A percentile compares a stretch with the other conserved stretches of the same genome.
phyloP scores from a whole-genome alignment of 2,329 filamentous ascomycete genomes.

The Stromatinia cepivora region DNA sequence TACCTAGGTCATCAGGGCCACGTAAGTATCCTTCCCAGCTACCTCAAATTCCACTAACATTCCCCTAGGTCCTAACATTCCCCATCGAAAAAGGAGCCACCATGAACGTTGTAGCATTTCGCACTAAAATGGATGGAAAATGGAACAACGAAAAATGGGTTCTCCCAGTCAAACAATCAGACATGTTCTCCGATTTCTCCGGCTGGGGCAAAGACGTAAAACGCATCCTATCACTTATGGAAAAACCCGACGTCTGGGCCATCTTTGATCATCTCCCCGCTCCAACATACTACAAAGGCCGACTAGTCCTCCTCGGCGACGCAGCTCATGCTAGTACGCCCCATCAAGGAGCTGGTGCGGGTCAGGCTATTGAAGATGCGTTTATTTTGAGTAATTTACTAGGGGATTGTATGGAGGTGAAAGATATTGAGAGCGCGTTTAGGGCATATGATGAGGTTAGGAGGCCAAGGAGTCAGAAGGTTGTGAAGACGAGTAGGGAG shows the following conservation, averaged over 20 bases:
- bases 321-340: constrained; percentile 57
- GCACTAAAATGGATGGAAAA: constrained; percentile 37
- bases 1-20: constrained; percentile 58
- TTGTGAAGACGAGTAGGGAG: constrained; percentile 38
- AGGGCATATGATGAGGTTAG: constrained; percentile 53
- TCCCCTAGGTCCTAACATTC: constrained; percentile 18
- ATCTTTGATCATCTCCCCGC: constrained; percentile 54
- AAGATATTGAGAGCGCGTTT: constrained; percentile 49
- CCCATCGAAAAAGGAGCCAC: constrained; percentile 51
- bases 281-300: constrained; percentile 46
- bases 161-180: constrained; percentile 43
- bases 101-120: constrained; percentile 53
- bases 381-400: constrained; percentile 50
- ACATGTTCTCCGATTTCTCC: constrained; percentile 44
- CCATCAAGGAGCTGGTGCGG: constrained; percentile 57
- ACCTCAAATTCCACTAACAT: constrained; percentile 27
- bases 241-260: constrained; percentile 51
- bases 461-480: constrained; percentile 41
- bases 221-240: constrained; percentile 41
- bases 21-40: constrained; percentile 58
- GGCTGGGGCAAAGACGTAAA: constrained; percentile 44
- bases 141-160: constrained; percentile 46
- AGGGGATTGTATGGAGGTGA: constrained; percentile 42
- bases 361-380: constrained; percentile 57
- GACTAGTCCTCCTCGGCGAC: constrained; percentile 53